Evolutionary conservation across 2,329 filamentous ascomycete species (phyloP).

Genomic region (Aspergillus vadensis): DNA sequence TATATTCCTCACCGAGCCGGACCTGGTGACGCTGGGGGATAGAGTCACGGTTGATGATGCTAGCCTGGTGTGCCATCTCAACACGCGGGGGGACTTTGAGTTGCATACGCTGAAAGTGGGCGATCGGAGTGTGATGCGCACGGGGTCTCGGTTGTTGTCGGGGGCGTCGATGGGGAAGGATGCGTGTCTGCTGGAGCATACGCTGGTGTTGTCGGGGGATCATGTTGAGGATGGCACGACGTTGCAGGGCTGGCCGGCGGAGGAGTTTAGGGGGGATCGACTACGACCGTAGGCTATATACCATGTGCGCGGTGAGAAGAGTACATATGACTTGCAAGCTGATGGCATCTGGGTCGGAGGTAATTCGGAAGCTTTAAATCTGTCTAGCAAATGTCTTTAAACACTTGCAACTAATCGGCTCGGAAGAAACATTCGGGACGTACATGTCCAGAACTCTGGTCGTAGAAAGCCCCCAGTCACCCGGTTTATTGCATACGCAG

Average conservation of each 20-base stretch:
- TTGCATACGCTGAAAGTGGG: conserved; percentile 56
- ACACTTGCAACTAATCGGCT: too few relatives aligned
- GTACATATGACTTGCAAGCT: too few relatives aligned
- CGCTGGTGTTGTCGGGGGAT: conserved; percentile 60
- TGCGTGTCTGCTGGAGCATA: conserved; percentile 59
- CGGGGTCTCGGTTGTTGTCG: conserved; percentile 55
- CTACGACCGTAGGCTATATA: background rate
- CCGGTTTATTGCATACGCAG: too few relatives aligned
- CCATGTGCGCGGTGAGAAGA: too few relatives aligned
- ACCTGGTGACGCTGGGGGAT: conserved; percentile 53
- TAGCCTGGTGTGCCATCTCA: conserved; percentile 59
- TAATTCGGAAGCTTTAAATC: too few relatives aligned
- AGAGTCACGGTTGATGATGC: conserved; percentile 56
- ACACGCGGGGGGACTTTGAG: conserved; percentile 59
- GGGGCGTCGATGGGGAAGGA: conserved; percentile 58
- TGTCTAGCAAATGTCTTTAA: too few relatives aligned
- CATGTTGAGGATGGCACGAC: conserved; percentile 54
- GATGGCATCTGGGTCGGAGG: too few relatives aligned
- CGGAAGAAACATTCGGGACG: too few relatives aligned
- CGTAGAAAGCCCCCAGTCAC: too few relatives aligned
- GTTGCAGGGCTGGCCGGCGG: conserved; percentile 60
- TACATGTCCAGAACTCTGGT: too few relatives aligned
- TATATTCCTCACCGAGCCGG: conserved; percentile 60
- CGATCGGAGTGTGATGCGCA: conserved; percentile 55
- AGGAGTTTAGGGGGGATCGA: conserved; percentile 21